Evolutionary conservation across 805 yeast species (phyloP).

Genomic region (Candida easanensis): DNA sequence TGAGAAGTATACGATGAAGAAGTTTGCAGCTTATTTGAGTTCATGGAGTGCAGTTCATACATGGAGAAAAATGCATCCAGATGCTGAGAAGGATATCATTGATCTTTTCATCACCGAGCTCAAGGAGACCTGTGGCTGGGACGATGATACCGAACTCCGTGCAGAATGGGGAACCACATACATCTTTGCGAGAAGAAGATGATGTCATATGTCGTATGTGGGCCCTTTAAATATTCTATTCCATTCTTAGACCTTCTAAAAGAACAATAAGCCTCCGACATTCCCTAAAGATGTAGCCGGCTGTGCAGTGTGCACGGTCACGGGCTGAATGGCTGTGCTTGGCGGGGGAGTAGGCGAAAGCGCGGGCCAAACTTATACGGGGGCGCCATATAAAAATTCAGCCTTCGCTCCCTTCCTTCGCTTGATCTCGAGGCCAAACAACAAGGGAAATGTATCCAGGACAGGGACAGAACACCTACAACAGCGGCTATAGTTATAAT

Average conservation of each 20-base stretch:
- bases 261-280: too few species aligned
- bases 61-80: constrained; percentile 46
- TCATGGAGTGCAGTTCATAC: constrained; percentile 71
- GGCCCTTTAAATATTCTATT: too few species aligned
- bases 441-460: constrained; percentile 19
- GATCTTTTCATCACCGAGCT: constrained; percentile 46
- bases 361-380: too few species aligned
- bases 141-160: constrained; percentile 38
- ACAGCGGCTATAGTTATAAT: neutral
- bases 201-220: too few species aligned
- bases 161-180: constrained; percentile 57
- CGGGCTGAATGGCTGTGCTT: too few species aligned
- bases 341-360: too few species aligned
- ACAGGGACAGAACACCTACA: constrained; percentile 6
- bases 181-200: constrained; percentile 40
- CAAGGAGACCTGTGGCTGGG: constrained; percentile 43
- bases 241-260: too few species aligned
- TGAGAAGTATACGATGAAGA: constrained; percentile 42
- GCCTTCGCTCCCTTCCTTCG: neutral
- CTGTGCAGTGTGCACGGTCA: too few species aligned
- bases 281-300: too few species aligned
- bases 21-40: constrained; percentile 47
- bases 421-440: too few species aligned
- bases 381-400: too few species aligned
- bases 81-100: constrained; percentile 41